A percentile compares a stretch with the other conserved stretches of the same genome.
phyloP scores from a whole-genome alignment of 441 rosid genomes.

The Adansonia gregorii region DNA sequence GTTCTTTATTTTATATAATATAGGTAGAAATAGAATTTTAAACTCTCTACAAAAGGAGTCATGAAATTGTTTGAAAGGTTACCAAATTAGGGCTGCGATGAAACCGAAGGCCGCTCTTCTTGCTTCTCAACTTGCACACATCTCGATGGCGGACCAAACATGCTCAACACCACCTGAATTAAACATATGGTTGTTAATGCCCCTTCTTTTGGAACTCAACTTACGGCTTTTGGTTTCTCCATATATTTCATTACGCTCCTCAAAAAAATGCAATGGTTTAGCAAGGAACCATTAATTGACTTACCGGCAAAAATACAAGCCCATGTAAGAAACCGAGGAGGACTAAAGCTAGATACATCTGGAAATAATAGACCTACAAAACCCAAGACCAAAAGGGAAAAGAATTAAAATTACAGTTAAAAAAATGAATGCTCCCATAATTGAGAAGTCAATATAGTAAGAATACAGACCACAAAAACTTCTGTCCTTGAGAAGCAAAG shows the following conservation, averaged over 20 bases:
- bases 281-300: constrained; percentile 25
- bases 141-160: constrained; percentile 96
- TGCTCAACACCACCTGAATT: constrained; percentile 84
- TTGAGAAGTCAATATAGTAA: constrained; percentile 7
- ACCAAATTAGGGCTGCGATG: constrained; percentile 47
- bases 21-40: constrained; percentile 13
- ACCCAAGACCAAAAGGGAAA: neutral
- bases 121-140: constrained; percentile 58
- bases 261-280: constrained; percentile 2
- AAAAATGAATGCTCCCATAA: neutral
- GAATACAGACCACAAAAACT: constrained; percentile 83
- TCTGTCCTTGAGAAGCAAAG: constrained; percentile 95
- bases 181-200: neutral
- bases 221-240: neutral
- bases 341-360: constrained; percentile 94
- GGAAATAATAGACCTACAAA: constrained; percentile 89
- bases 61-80: neutral
- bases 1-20: neutral
- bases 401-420: constrained; percentile 3
- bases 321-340: constrained; percentile 97
- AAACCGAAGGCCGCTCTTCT: constrained; percentile 68
- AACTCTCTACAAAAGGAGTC: constrained; percentile 11
- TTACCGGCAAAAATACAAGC: constrained; percentile 90
- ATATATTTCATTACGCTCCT: constrained; percentile 14
- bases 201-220: neutral